Base-by-base conservation (phyloP, 805 yeast species). In the Kregervanrija pseudodelftensis region DNA sequence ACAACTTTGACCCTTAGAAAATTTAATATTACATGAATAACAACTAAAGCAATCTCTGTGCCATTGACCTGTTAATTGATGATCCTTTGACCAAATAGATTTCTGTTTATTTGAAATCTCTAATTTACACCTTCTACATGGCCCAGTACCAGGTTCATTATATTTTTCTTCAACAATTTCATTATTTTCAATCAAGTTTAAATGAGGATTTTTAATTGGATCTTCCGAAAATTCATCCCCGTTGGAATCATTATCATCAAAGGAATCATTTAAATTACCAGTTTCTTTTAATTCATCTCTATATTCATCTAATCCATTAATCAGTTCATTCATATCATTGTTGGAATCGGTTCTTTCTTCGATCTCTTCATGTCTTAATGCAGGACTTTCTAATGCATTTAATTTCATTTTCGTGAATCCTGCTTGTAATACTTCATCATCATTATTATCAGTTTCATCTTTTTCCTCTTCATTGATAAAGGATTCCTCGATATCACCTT, bases 11-110 rank as follows among this genome's bases (percentile, higher is more conserved):
- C 75, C 71, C 55, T 79, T 84, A 50, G 69, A 72, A 63, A 85
- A 85, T 34, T 63, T 64, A 2, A 70, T 58, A 8, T 63, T 64
- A 66, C 98, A 91, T 11, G 69, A 63, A 14, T 71, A 65, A 68
- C 99, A 93, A 11, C 68, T 67, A 69, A 93, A 91, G 60, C 99
- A 93, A 12, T 71, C 64, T 35, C 95, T 73, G 60, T 93, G 99
- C 98, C 98, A 93, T 60, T 89, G 91, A 0, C 97, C 98, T 1
- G 87, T 76, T 39, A 85, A 66, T 56, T 82, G 89, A n/a, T 82
- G 85, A 44, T 85, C 85, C 53, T 81, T 84, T n/a, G 96, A 86
- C 64, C 80, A 84, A 14, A 91, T 84, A 0, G 93, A 72, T 57
- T 82, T 86, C 42, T 61, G 63, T 9, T 51, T 48, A 1, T 79